phyloP scores from a whole-genome alignment of 1,139 yeast genomes.

The Geotrichum australiense region DNA sequence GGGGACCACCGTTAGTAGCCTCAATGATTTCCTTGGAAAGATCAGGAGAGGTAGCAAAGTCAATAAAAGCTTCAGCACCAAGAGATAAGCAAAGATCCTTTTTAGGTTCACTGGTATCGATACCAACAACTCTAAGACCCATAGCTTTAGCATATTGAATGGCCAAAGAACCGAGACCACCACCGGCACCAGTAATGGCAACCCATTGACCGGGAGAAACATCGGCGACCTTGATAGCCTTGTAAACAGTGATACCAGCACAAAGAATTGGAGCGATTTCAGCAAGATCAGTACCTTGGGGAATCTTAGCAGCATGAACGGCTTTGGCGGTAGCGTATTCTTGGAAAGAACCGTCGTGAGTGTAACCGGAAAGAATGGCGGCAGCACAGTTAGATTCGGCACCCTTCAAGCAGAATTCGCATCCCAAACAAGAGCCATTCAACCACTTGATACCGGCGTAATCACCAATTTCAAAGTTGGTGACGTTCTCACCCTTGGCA shows the following conservation, averaged over 20 bases:
- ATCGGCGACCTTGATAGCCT: constrained; percentile 67
- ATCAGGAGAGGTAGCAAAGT: constrained; percentile 46
- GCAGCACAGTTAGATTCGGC: constrained; percentile 63
- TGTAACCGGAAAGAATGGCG: constrained; percentile 70
- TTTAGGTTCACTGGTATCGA: constrained; percentile 70
- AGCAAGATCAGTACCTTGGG: constrained; percentile 64
- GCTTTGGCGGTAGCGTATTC: constrained; percentile 84
- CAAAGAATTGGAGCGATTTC: constrained; percentile 67
- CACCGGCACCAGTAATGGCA: constrained; percentile 75
- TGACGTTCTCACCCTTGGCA: constrained; percentile 60
- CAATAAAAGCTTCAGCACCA: constrained; percentile 69
- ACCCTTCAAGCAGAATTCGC: constrained; percentile 65
- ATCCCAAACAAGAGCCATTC: constrained; percentile 64
- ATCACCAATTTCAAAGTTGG: constrained; percentile 68
- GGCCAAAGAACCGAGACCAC: constrained; percentile 78
- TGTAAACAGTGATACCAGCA: constrained; percentile 82
- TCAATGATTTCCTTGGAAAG: constrained; percentile 44
- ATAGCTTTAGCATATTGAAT: constrained; percentile 76
- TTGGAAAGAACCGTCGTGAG: constrained; percentile 79
- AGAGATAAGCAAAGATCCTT: constrained; percentile 45
- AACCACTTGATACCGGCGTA: constrained; percentile 68
- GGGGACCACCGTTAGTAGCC: constrained; percentile 70
- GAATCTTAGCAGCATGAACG: constrained; percentile 74
- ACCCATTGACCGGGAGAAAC: constrained; percentile 71
- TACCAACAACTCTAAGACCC: constrained; percentile 71